Evolutionary conservation across 2,329 filamentous ascomycete species (phyloP).

Genomic region (Fusarium sp.): DNA sequence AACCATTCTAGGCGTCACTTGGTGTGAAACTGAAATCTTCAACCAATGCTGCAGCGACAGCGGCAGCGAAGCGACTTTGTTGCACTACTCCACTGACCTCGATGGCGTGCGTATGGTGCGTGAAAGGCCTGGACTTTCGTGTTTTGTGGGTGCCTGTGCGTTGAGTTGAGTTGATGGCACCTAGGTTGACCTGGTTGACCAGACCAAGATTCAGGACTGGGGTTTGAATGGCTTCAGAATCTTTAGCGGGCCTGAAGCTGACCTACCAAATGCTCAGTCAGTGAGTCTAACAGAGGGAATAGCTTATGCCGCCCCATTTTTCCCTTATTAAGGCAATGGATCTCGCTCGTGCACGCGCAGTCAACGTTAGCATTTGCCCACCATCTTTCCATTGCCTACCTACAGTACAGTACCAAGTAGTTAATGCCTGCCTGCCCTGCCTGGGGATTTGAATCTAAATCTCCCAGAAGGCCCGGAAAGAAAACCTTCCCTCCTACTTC

Average conservation of each 20-base stretch:
- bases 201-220: constrained; percentile 25
- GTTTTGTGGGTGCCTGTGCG: constrained; percentile 33
- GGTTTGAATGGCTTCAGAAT: constrained; percentile 20
- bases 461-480: constrained; percentile 36
- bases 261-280: constrained; percentile 31
- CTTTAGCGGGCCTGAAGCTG: constrained; percentile 37
- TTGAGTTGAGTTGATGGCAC: constrained; percentile 11
- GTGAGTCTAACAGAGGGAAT: constrained; percentile 18
- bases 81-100: constrained; percentile 18
- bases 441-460: constrained; percentile 35
- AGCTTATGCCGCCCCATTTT: constrained; percentile 31
- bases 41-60: background rate
- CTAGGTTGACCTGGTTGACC: constrained; percentile 2
- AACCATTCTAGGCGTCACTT: constrained; percentile 10
- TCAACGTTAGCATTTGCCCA: constrained; percentile 15
- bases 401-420: too few relatives aligned
- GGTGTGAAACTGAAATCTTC: constrained; percentile 27
- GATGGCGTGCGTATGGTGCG: constrained; percentile 43
- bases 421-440: constrained; percentile 28
- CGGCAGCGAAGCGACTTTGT: background rate
- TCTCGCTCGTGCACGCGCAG: constrained; percentile 30
- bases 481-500: constrained; percentile 41
- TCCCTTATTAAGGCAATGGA: constrained; percentile 30
- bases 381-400: constrained; percentile 3
- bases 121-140: constrained; percentile 38